A percentile compares a stretch with the other conserved stretches of the same genome.
Evolutionary conservation across 169 alveolate species (phyloP).

Genomic region (Theileria orientalis): DNA sequence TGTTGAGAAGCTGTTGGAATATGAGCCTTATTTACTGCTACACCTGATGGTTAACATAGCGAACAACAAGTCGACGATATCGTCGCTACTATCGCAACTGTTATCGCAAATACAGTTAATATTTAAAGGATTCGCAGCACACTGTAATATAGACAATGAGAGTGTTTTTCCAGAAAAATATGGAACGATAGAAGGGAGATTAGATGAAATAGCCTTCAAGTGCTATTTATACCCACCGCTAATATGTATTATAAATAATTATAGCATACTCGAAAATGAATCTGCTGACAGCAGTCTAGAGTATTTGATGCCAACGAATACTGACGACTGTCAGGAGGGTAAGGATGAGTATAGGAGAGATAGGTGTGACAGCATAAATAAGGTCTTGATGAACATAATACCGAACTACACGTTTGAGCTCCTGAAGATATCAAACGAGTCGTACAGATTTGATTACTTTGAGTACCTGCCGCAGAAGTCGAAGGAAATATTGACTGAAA

Average conservation of each 20-base stretch:
- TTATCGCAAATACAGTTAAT: neutral
- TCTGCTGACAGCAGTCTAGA: no score
- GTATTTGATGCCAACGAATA: neutral
- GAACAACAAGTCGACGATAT: neutral
- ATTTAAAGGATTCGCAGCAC: no score
- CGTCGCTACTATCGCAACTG: neutral
- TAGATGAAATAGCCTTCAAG: neutral
- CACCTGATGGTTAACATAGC: neutral
- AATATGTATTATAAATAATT: no score
- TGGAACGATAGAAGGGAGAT: neutral
- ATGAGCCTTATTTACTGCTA: neutral
- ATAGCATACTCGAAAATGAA: no score
- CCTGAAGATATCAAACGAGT: neutral
- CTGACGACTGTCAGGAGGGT: neutral
- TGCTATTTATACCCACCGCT: neutral
- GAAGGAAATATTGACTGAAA: neutral
- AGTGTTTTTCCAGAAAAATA: neutral
- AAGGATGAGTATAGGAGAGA: neutral
- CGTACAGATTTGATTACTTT: neutral
- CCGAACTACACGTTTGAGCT: neutral
- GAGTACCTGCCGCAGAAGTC: neutral
- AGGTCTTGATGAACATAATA: neutral
- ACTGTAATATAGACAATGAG: neutral
- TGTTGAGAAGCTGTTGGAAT: neutral
- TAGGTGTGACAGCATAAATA: neutral